These are phyloP conservation scores for Fusarium setosum DNA, from an alignment of 2,329 filamentous ascomycete species.

Conservation along the genomic window DNA sequence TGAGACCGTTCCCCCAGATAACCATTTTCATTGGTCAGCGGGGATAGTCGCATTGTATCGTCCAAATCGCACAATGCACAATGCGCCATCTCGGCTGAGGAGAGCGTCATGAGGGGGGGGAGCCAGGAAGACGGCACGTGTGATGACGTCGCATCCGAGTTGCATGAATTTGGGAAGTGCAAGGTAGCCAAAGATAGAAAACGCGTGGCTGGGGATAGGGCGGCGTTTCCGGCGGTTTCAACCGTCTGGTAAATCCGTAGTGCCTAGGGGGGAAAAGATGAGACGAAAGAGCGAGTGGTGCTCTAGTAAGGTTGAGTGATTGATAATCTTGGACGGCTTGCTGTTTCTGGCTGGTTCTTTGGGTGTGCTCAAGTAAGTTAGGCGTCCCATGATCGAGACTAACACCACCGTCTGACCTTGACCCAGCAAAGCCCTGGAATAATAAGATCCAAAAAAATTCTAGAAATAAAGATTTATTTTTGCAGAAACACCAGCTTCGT, in stretches of 20 bases:
- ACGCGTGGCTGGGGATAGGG: conserved; percentile 13
- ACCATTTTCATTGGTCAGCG: conserved; percentile 18
- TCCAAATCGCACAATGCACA: conserved; percentile 12
- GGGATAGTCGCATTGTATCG: neutral
- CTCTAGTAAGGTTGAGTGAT: conserved; percentile 7
- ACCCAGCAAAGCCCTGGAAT: no score
- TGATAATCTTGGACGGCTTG: conserved; percentile 23
- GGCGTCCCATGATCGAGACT: conserved; percentile 7
- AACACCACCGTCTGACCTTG: no score
- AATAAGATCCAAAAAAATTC: no score
- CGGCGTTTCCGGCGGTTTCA: conserved; percentile 19
- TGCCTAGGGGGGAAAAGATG: no score
- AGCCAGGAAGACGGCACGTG: conserved; percentile 15
- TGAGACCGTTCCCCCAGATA: no score
- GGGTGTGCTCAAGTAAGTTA: neutral
- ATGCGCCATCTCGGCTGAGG: conserved; percentile 27
- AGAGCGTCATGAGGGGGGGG: conserved; percentile 29
- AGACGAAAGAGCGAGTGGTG: neutral
- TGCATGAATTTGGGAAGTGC: conserved; percentile 21
- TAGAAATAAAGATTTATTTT: no score
- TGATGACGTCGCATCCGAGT: conserved; percentile 31
- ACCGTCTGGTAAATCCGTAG: no score
- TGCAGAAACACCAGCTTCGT: no score
- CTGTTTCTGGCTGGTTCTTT: conserved; percentile 31
- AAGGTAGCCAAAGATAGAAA: conserved; percentile 25